Base-by-base conservation (phyloP, 768 basidiomycete species). In the Russula griseocarnosa region DNA sequence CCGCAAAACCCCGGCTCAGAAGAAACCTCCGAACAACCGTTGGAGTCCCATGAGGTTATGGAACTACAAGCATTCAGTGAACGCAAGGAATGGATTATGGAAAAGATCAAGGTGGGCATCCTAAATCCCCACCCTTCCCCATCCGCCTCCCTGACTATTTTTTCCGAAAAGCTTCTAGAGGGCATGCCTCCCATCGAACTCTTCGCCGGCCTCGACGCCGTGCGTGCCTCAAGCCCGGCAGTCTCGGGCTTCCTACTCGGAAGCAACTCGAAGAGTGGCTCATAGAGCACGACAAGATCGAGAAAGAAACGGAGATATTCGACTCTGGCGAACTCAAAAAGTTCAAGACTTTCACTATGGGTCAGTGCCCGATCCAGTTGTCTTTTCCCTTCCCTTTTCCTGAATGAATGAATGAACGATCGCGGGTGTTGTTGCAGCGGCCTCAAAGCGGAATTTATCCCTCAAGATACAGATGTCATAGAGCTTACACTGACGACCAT, bases 401-500 rank as follows among this genome's bases (percentile, higher is more conserved):
- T 28, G 8, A 2, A 3, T 54, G 24, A 42, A 32, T 24, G 32
- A 52, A 36, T 36, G n/a, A n/a, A n/a, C n/a, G n/a, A n/a, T n/a
- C n/a, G n/a, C n/a, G 50, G 26, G 40, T 60, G 22, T 60, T n/a
- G n/a, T n/a, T n/a, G 28, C 69, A 92, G 90, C 88, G 67, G 90
- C 89, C 42, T 87, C 91, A 7, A 88, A 92, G 74, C 83, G 91
- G 64, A 90, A 92, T 74, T 77, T 96, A 59, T 92, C 91, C 54
- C 83, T 89, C 83, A 84, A 71, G 94, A 95, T 73, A 94, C 93
- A 49, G 94, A 96, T 74, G 79, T 95, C 59, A 94, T 95, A 73
- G 93, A 95, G 76, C 78, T 95, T 64, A 92, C 93, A 6, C 79
- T 96, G 66, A 91, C 88, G 70, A 92, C 92, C 50, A 90, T 96